Conservation (phyloP, 495 filamentous ascomycete species). For the Hypoxylon trugodes region DNA sequence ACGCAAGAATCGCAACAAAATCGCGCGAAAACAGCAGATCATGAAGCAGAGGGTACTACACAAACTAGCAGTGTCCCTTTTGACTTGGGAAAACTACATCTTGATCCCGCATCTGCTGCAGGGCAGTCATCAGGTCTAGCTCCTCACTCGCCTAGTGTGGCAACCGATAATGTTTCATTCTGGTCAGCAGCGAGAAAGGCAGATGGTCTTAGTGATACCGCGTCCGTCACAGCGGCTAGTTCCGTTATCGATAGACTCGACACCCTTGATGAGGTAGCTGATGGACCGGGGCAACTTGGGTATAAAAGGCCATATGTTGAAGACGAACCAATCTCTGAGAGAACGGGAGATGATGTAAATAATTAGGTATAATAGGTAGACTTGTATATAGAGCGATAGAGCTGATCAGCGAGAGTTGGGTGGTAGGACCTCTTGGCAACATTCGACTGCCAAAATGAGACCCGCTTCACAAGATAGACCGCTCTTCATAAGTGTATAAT, state of each 20-base stretch:
- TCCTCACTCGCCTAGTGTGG: slow-evolving; percentile 34
- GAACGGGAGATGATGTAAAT: not conserved
- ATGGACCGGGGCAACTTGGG: not conserved
- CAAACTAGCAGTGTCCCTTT: slow-evolving; percentile 1
- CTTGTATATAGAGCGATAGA: slow-evolving; percentile 3
- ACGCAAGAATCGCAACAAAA: not conserved
- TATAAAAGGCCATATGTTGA: slow-evolving; percentile 41
- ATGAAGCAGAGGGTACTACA: slow-evolving; percentile 1
- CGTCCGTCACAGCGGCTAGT: slow-evolving; percentile 41
- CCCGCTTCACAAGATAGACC: too few relatives aligned
- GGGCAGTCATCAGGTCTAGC: slow-evolving; percentile 1
- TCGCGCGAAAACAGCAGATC: not conserved
- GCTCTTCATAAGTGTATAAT: not conserved
- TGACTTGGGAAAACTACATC: slow-evolving; percentile 30
- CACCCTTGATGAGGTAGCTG: slow-evolving; percentile 14
- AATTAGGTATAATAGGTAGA: not conserved
- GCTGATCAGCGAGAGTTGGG: too few relatives aligned
- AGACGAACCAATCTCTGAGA: slow-evolving; percentile 19
- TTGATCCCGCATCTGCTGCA: slow-evolving; percentile 1
- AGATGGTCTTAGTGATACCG: slow-evolving; percentile 26
- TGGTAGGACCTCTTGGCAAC: too few relatives aligned
- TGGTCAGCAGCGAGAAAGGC: slow-evolving; percentile 39
- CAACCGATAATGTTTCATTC: slow-evolving; percentile 41
- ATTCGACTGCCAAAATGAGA: too few relatives aligned
- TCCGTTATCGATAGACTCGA: slow-evolving; percentile 30